Evolutionary conservation across 2,329 filamentous ascomycete species (phyloP).

Genomic region (Cordyceps cateniannulata): DNA sequence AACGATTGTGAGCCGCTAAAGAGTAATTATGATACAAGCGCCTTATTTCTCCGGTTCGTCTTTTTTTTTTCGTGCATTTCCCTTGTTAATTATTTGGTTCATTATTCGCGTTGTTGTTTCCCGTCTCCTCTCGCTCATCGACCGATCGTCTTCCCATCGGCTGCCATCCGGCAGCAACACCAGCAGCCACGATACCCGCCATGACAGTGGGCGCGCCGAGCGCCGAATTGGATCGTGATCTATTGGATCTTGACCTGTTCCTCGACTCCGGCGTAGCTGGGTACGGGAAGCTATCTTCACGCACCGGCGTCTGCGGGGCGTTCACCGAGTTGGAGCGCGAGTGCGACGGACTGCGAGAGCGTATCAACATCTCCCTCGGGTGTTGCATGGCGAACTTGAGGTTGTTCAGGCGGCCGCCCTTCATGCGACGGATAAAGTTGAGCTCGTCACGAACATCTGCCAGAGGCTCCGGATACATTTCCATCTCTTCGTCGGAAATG

Average conservation of each 20-base stretch:
- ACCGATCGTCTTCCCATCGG: constrained; percentile 49
- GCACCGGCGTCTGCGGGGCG: constrained; percentile 56
- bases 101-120: constrained; percentile 4
- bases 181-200: constrained; percentile 76
- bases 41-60: constrained; percentile 3
- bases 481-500: constrained; percentile 60
- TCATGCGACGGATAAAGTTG: constrained; percentile 71
- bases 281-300: constrained; percentile 45
- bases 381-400: constrained; percentile 73
- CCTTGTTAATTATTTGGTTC: background rate
- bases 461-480: constrained; percentile 64
- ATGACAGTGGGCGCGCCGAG: constrained; percentile 71
- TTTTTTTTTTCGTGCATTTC: background rate
- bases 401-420: constrained; percentile 75
- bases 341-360: constrained; percentile 56
- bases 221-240: constrained; percentile 62
- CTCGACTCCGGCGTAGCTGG: constrained; percentile 54
- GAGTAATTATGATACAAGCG: background rate
- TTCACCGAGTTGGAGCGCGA: constrained; percentile 58
- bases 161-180: constrained; percentile 70
- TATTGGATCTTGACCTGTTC: constrained; percentile 59
- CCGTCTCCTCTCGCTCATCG: constrained; percentile 19
- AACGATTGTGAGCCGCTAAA: constrained; percentile 1
- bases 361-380: constrained; percentile 63
- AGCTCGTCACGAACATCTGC: constrained; percentile 75